Conservation (phyloP, 495 filamentous ascomycete species). For the Annulohypoxylon maeteangense region DNA sequence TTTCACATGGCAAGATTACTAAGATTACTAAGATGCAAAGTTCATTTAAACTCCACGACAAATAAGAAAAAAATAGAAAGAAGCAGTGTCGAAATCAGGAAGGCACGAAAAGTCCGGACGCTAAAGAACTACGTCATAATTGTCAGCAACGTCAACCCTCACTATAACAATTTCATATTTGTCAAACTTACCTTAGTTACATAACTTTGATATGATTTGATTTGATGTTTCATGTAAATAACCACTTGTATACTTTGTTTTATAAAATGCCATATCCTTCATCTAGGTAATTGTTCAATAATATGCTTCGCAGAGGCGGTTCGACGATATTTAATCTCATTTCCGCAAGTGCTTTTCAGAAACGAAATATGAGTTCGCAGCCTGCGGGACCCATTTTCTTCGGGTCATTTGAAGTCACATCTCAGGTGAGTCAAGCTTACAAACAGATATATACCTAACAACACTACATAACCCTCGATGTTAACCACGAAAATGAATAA, state of each 20-base stretch:
- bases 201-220: not conserved
- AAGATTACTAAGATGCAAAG: slow-evolving; percentile 6
- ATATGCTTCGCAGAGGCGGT: slow-evolving; percentile 20
- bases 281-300: not conserved
- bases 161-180: slow-evolving; percentile 17
- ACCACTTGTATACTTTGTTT: not conserved
- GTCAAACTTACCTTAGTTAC: not conserved
- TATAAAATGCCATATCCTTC: not conserved
- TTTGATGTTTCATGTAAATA: not conserved
- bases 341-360: not conserved
- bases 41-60: not conserved
- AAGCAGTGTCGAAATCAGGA: slow-evolving; percentile 20
- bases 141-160: slow-evolving; percentile 8
- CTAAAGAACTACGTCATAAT: slow-evolving; percentile 30
- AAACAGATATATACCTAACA: no score
- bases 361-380: slow-evolving; percentile 31
- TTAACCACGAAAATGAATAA: not conserved
- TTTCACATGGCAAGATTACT: slow-evolving; percentile 3
- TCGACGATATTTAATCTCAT: slow-evolving; percentile 21
- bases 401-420: slow-evolving; percentile 71
- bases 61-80: slow-evolving; percentile 18
- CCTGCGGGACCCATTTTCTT: slow-evolving; percentile 63
- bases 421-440: slow-evolving; percentile 57
- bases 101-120: slow-evolving; percentile 14
- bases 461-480: no score